Conservation (phyloP, 2,329 filamentous ascomycete species). For the Neonectria ditissima region DNA sequence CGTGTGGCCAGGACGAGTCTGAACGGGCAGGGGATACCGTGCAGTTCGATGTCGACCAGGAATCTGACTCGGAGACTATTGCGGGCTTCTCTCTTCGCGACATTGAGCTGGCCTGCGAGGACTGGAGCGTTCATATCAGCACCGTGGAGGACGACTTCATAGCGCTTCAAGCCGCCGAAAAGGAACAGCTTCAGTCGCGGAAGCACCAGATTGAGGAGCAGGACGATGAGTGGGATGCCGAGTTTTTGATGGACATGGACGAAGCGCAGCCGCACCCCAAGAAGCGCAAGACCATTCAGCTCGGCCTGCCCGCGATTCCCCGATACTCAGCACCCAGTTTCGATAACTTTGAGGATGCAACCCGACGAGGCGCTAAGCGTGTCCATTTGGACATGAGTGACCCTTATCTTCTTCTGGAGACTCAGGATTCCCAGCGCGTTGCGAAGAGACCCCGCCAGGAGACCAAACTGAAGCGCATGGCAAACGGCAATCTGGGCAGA, state of each 20-base stretch:
- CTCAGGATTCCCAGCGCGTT: conserved; percentile 73
- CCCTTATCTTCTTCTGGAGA: conserved; percentile 85
- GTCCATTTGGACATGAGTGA: conserved; percentile 90
- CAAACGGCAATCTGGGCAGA: conserved; percentile 76
- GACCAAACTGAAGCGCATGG: conserved; percentile 73
- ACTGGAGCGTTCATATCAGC: conserved; percentile 79
- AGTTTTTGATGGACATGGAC: conserved; percentile 66
- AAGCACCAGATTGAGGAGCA: conserved; percentile 54
- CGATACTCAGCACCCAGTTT: conserved; percentile 76
- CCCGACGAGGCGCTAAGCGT: conserved; percentile 78
- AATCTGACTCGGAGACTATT: conserved; percentile 72
- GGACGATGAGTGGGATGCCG: conserved; percentile 73
- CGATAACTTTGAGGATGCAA: conserved; percentile 82
- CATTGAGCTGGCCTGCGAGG: conserved; percentile 85
- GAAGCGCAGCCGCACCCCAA: conserved; percentile 66
- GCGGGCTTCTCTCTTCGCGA: conserved; percentile 83
- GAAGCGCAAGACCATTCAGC: conserved; percentile 73
- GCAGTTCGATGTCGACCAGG: conserved; percentile 62
- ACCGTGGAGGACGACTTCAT: conserved; percentile 56
- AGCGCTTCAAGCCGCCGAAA: conserved; percentile 47
- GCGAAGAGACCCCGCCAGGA: conserved; percentile 69
- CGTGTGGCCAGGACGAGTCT: conserved; percentile 55
- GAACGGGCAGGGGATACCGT: conserved; percentile 51
- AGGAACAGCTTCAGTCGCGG: conserved; percentile 45
- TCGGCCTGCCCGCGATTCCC: conserved; percentile 69